Evolutionary conservation across 345 rosid genomes (phyloP), one percentile per base, ranked within the genome.

Genomic region (Citrus glauca): DNA sequence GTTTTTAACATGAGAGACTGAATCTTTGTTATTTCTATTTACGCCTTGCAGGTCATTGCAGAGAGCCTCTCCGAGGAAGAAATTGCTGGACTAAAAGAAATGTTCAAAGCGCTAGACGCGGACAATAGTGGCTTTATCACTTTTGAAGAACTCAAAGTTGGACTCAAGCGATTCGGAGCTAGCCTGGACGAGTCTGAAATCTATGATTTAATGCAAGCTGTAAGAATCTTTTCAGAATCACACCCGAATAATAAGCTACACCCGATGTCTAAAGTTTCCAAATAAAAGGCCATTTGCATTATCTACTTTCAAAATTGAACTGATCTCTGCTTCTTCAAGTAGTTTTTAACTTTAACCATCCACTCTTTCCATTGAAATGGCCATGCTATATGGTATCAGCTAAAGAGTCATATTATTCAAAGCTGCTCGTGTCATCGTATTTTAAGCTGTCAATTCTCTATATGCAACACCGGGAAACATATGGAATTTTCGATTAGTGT

Each of bases 21-120:
- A 19, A 61, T 24, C 50, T 20, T 76, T 66, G 55, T 59, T 63
- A 20, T 55, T 73, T 72, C 75, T 19, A 9, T n/a, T 32, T 8
- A 5, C 50, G 20, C 19, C 37, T 11, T 67, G 80, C 55, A 93
- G 98, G 85, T 95, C 56, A 91, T 90, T 72, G 95, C 94, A 67
- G 90, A 90, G 82, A 85, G 84, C 76, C 89, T 95, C 32, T 91
- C 95, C 1, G 92, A 91, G 70, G 94, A 93, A 80, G 94, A 93
- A 88, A 93, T 95, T 73, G 91, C 92, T 0, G 93, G 90, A 38
- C 76, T 95, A 62, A 95, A 83, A 80, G 94, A 91, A 80, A 81
- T 88, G 76, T 91, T 95, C 72, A 91, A 85, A 87, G 81, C 55
- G 86, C 88, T 91, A 67, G 98, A 95, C 85, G 84, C 91, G 27